A percentile compares a stretch with the other conserved stretches of the same genome.
These are phyloP conservation scores for Hamigera avellanea DNA, from an alignment of 495 filamentous ascomycete genomes.

Conservation along the genomic window DNA sequence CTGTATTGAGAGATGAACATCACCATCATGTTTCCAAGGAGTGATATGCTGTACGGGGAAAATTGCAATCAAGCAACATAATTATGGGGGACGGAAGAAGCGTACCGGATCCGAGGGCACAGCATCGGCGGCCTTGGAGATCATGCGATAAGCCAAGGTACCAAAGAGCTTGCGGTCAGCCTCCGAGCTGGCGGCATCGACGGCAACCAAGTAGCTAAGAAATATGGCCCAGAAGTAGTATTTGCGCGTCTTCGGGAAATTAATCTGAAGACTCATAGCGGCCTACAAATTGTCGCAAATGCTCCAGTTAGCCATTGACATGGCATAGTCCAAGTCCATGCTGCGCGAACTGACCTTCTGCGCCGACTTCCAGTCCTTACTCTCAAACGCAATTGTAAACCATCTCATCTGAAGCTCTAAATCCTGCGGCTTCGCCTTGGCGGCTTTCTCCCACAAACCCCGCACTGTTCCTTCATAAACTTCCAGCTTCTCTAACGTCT, in stretches of 20 bases:
- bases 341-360: slow-evolving; percentile 35
- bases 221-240: slow-evolving; percentile 51
- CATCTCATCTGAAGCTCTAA: slow-evolving; percentile 41
- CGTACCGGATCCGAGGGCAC: slow-evolving; percentile 36
- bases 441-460: slow-evolving; percentile 43
- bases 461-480: slow-evolving; percentile 22
- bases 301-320: background rate
- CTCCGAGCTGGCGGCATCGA: slow-evolving; percentile 25
- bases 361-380: slow-evolving; percentile 42
- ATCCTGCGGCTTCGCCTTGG: slow-evolving; percentile 39
- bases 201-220: slow-evolving; percentile 31
- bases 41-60: background rate
- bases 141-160: slow-evolving; percentile 46
- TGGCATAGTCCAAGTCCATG: background rate
- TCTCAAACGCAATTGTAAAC: slow-evolving; percentile 37
- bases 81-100: background rate
- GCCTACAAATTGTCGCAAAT: slow-evolving; percentile 22
- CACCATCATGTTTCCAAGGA: background rate
- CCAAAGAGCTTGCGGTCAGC: slow-evolving; percentile 44
- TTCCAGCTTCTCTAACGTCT: slow-evolving; percentile 21
- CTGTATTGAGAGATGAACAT: slow-evolving; percentile 15
- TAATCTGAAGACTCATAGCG: slow-evolving; percentile 47
- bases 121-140: slow-evolving; percentile 43
- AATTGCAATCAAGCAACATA: background rate
- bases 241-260: slow-evolving; percentile 42